Evolutionary conservation across 2,329 filamentous ascomycete genomes (phyloP), one percentile per base, ranked within the genome.

Genomic region (Pyrenochaeta sp.): DNA sequence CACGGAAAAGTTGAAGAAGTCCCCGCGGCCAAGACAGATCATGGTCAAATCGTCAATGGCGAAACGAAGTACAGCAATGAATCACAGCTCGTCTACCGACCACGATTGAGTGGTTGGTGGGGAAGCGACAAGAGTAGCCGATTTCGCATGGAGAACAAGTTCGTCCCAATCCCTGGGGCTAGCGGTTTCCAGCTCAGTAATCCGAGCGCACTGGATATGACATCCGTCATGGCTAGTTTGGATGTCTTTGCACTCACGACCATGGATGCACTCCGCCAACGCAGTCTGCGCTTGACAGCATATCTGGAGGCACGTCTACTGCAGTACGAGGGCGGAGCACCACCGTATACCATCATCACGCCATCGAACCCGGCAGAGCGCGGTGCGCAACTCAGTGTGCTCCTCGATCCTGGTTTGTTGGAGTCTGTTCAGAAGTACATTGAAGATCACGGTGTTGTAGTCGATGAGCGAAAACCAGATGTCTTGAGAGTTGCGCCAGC

Each of bases 111-210:
- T 30, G 93, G 92, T 20, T 97, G 92, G 92, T 97, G 94, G 85
- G 92, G 92, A 45, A 88, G 87, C 47, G 89, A 92, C 76, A 92
- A 92, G 75, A 76, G 79, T 43, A 86, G 86, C 30, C 83, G 92
- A 12, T 96, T 97, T 79, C 82, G 86, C 61, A 97, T 97, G 92
- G 86, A 88, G 51, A 94, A 92, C 75, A 79, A 77, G 73, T 96
- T 96, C 75, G 79, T 87, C 35, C 91, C 92, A 3, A 90, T 90
- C 7, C 79, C 85, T 2, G 92, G 93, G 33, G 93, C 92, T 0
- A 86, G 83, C 30, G 92, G 92, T 3, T 97, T 87, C 76, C 91
- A 96, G 75, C 75, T 94, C n/a, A 91, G 88, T 45, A 97, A 97
- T 72, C 91, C 90, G 1, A 91, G 87, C 0, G 90, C 88, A 10